Evolutionary conservation across 1,284 basidiomycete species (phyloP).

Genomic region (Xerocomus nothofagi): DNA sequence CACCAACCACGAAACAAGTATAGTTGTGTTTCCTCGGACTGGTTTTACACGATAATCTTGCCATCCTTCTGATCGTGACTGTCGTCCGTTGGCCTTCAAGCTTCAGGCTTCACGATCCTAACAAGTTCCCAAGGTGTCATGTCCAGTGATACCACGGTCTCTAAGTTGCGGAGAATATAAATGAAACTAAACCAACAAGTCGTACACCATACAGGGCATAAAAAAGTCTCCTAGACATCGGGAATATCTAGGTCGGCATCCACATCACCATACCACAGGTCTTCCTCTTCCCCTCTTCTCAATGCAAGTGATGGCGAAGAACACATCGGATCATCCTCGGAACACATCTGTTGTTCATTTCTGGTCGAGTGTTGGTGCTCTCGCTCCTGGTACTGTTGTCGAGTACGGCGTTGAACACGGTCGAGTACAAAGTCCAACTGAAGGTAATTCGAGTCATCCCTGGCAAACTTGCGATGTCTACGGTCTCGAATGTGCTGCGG

Average conservation of each 20-base stretch:
- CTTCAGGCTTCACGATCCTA: too few species aligned
- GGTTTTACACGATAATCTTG: conserved; percentile 39
- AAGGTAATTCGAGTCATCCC: conserved; percentile 77
- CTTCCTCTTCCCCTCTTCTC: conserved; percentile 21
- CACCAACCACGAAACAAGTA: background rate
- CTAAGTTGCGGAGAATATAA: conserved; percentile 18
- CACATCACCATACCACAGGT: conserved; percentile 23
- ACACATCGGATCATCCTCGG: conserved; percentile 27
- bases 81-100: conserved; percentile 24
- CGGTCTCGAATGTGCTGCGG: conserved; percentile 74
- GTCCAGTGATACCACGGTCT: conserved; percentile 1
- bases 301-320: conserved; percentile 20
- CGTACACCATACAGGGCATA: conserved; percentile 21
- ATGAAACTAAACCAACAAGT: conserved; percentile 25
- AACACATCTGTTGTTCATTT: conserved; percentile 25
- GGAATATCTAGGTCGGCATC: conserved; percentile 24
- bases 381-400: conserved; percentile 43
- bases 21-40: background rate
- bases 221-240: conserved; percentile 19
- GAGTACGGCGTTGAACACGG: conserved; percentile 68
- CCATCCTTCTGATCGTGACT: conserved; percentile 41
- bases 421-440: conserved; percentile 80
- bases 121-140: too few species aligned
- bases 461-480: conserved; percentile 87
- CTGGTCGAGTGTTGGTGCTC: conserved; percentile 9